These are phyloP conservation scores for Boletus reticulatus DNA, from an alignment of 768 basidiomycete genomes.

Conservation along the genomic window DNA sequence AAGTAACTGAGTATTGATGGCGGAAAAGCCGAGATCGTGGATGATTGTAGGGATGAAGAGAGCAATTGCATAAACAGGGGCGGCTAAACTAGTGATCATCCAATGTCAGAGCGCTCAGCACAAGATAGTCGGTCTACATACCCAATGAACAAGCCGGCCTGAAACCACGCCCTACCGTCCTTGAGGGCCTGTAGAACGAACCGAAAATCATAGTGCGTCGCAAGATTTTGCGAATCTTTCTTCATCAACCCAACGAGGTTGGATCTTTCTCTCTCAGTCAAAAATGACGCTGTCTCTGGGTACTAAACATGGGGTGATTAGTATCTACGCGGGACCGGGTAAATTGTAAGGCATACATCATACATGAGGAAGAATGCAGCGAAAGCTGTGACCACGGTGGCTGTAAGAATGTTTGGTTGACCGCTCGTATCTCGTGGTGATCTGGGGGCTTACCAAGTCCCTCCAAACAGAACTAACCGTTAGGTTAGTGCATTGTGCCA, in stretches of 20 bases:
- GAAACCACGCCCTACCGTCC: slow-evolving; percentile 42
- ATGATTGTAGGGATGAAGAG: slow-evolving; percentile 53
- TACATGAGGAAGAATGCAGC: slow-evolving; percentile 49
- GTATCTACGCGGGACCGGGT: not conserved
- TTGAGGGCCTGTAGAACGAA: slow-evolving; percentile 49
- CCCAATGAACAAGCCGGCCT: slow-evolving; percentile 40
- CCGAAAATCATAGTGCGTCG: slow-evolving; percentile 42
- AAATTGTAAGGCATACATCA: slow-evolving; percentile 34
- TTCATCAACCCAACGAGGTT: slow-evolving; percentile 37
- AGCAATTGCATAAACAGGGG: slow-evolving; percentile 47
- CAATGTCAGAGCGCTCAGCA: not conserved
- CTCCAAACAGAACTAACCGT: slow-evolving; percentile 31
- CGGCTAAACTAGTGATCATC: slow-evolving; percentile 32
- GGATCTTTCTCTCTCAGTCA: slow-evolving; percentile 43
- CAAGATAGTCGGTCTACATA: slow-evolving; percentile 12
- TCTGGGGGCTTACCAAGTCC: slow-evolving; percentile 20
- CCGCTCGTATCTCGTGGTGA: not conserved
- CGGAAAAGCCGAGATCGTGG: slow-evolving; percentile 46
- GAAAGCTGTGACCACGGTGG: slow-evolving; percentile 23
- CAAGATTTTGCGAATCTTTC: slow-evolving; percentile 43
- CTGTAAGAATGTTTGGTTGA: slow-evolving; percentile 8
- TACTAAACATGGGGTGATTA: slow-evolving; percentile 34
- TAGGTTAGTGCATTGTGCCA: not conserved
- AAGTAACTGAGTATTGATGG: slow-evolving; percentile 47
- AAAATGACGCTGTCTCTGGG: slow-evolving; percentile 56